phyloP scores from a whole-genome alignment of 345 rosid species.

The Brassica napus region Da-Ae NC_063449.1:46822501-46823000 shows the following conservation, averaged over 20 bases:
- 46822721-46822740: background rate
- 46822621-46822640: conserved; percentile 91
- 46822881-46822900: conserved; percentile 94
- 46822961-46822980: background rate
- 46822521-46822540: conserved; percentile 76
- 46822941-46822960: background rate
- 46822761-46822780: conserved; percentile 50
- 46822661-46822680: conserved; percentile 96
- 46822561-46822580: conserved; percentile 99
- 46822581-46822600: conserved; percentile 69
- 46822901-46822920: background rate
- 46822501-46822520: conserved; percentile 95
- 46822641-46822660: conserved; percentile 89
- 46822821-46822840: conserved; percentile 74
- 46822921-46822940: background rate
- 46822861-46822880: conserved; percentile 87
- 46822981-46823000: conserved; percentile 53
- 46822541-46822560: conserved; percentile 79
- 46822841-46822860: conserved; percentile 94
- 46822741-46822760: background rate
- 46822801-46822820: conserved; percentile 81
- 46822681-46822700: conserved; percentile 52
- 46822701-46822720: background rate
- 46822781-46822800: conserved; percentile 76
- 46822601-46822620: conserved; percentile 68